A percentile compares a stretch with the other conserved stretches of the same genome.
Evolutionary conservation across 805 yeast genomes (phyloP).

Genomic region (Phaffomyces thermotolerans): DNA sequence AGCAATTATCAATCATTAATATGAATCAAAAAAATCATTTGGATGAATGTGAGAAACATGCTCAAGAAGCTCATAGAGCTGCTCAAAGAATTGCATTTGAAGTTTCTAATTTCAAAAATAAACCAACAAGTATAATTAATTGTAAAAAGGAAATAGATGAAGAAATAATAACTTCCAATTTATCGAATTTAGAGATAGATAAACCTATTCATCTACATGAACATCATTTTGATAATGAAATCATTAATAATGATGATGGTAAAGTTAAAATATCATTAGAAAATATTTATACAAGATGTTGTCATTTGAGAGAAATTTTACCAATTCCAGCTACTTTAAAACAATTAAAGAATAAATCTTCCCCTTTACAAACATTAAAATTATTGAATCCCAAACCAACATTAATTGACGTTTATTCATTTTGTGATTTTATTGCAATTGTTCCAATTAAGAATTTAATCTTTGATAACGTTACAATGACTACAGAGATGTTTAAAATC

Average conservation of each 20-base stretch:
- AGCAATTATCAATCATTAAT: slow-evolving; percentile 48
- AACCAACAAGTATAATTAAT: not conserved
- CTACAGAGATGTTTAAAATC: slow-evolving; percentile 69
- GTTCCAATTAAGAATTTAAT: slow-evolving; percentile 74
- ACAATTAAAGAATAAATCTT: slow-evolving; percentile 69
- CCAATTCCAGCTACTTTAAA: slow-evolving; percentile 88
- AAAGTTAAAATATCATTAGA: slow-evolving; percentile 36
- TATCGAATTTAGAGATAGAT: slow-evolving; percentile 47
- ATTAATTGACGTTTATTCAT: slow-evolving; percentile 76
- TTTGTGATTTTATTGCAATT: slow-evolving; percentile 80
- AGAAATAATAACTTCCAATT: not conserved
- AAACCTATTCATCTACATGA: slow-evolving; percentile 63
- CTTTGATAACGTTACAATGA: slow-evolving; percentile 71
- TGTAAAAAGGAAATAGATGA: slow-evolving; percentile 17
- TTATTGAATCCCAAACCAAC: slow-evolving; percentile 87
- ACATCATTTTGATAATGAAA: slow-evolving; percentile 39
- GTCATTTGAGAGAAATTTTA: slow-evolving; percentile 83
- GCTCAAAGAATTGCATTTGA: slow-evolving; percentile 67
- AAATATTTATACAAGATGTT: slow-evolving; percentile 81
- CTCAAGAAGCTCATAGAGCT: slow-evolving; percentile 66
- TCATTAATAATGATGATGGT: slow-evolving; percentile 14
- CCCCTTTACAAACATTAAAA: slow-evolving; percentile 66
- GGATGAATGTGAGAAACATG: slow-evolving; percentile 62
- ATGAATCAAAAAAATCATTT: slow-evolving; percentile 49
- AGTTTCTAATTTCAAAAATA: slow-evolving; percentile 39